Evolutionary conservation across 331 rosid species (phyloP).

Genomic region (Prunus yedoensis): DNA sequence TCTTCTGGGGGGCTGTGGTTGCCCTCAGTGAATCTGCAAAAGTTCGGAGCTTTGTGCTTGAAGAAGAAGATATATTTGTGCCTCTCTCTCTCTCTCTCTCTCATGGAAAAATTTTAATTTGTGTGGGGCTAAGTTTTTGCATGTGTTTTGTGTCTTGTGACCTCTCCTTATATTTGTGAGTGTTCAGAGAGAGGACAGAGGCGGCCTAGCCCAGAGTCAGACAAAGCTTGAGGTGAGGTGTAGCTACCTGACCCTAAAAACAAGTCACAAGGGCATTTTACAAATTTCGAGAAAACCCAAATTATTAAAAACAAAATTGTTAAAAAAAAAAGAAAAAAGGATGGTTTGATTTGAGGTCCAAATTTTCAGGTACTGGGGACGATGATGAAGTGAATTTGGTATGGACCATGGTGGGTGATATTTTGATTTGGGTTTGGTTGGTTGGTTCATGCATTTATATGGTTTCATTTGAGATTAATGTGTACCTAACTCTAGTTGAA

Average conservation of each 20-base stretch:
- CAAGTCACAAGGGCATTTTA: too few relatives aligned
- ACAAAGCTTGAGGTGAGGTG: too few relatives aligned
- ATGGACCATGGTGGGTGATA: not conserved
- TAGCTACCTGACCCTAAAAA: too few relatives aligned
- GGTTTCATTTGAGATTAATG: not conserved
- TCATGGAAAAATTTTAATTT: not conserved
- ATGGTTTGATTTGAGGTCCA: too few relatives aligned
- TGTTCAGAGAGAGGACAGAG: not conserved
- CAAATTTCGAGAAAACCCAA: too few relatives aligned
- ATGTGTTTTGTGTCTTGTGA: slow-evolving; percentile 6
- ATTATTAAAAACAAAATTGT: too few relatives aligned
- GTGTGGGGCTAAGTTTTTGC: slow-evolving; percentile 15
- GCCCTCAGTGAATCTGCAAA: slow-evolving; percentile 19
- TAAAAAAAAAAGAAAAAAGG: too few relatives aligned
- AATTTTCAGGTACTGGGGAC: not conserved
- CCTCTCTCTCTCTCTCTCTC: too few relatives aligned
- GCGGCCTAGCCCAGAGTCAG: not conserved
- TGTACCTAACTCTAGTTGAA: not conserved
- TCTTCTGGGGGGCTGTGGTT: slow-evolving; percentile 33
- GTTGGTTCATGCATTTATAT: not conserved
- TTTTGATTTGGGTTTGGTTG: not conserved
- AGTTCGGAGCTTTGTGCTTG: slow-evolving; percentile 27
- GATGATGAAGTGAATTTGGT: not conserved
- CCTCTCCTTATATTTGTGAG: not conserved
- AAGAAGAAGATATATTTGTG: not conserved